Evolutionary conservation across 2,329 filamentous ascomycete species (phyloP).

Genomic region (Macrophomina phaseolina): DNA sequence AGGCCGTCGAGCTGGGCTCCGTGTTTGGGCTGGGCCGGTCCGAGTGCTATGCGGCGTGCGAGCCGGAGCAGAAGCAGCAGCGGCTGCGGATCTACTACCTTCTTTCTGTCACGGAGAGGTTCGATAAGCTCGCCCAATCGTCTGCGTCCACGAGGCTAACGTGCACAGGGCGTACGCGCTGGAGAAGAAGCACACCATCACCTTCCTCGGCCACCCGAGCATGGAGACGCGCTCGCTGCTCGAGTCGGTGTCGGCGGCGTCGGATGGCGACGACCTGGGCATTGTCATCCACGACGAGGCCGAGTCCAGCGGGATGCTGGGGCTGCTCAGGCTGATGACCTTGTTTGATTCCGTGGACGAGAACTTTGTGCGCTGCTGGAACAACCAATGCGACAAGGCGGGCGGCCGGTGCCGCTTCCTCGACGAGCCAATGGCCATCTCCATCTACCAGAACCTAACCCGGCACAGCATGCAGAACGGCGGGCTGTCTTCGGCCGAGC

Average conservation of each 20-base stretch:
- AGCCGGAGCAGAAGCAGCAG: constrained; percentile 46
- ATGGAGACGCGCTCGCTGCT: constrained; percentile 49
- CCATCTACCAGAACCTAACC: not conserved
- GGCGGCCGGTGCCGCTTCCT: constrained; percentile 39
- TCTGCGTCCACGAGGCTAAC: not conserved
- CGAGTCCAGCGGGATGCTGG: constrained; percentile 49
- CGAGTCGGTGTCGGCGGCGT: constrained; percentile 46
- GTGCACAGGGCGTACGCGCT: constrained; percentile 48
- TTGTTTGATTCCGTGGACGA: constrained; percentile 52
- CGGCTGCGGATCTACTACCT: constrained; percentile 47
- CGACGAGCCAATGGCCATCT: constrained; percentile 33
- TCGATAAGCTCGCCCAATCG: not conserved
- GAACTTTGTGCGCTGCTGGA: constrained; percentile 52
- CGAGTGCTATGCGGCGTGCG: constrained; percentile 40
- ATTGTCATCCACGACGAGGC: constrained; percentile 52
- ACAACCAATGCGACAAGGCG: constrained; percentile 43
- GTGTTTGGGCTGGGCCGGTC: constrained; percentile 49
- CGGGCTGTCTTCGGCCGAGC: constrained; percentile 18
- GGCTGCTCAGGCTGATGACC: constrained; percentile 51
- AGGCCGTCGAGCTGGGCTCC: constrained; percentile 47
- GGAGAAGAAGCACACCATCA: constrained; percentile 50
- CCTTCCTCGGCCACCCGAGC: constrained; percentile 49
- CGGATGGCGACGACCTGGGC: constrained; percentile 36
- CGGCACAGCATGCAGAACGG: constrained; percentile 30
- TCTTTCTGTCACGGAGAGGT: constrained; percentile 38